These are phyloP conservation scores for Byssothecium circinans DNA, from an alignment of 2,329 filamentous ascomycete genomes.

Conservation along the genomic window DNA sequence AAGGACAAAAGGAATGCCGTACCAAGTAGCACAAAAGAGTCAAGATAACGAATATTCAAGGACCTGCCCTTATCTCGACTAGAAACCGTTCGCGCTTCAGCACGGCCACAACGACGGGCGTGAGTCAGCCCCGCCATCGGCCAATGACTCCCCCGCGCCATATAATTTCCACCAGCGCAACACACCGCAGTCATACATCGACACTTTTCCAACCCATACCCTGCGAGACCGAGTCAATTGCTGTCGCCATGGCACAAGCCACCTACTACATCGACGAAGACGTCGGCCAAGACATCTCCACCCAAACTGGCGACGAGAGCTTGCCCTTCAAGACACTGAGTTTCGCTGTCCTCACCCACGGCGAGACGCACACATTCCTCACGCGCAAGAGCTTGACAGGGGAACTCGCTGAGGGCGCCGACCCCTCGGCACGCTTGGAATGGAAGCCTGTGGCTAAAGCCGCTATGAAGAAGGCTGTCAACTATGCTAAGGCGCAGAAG, in stretches of 20 bases:
- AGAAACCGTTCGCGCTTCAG: conserved; percentile 29
- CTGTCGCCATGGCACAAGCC: conserved; percentile 40
- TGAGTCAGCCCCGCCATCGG: conserved; percentile 13
- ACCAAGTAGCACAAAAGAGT: no score
- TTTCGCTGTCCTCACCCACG: conserved; percentile 73
- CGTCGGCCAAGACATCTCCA: conserved; percentile 69
- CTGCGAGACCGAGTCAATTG: conserved; percentile 26
- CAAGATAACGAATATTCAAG: background rate
- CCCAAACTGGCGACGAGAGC: conserved; percentile 67
- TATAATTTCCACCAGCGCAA: conserved; percentile 28
- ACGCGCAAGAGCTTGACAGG: conserved; percentile 59
- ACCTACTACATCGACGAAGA: conserved; percentile 80
- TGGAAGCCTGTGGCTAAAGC: conserved; percentile 86
- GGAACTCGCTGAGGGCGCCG: conserved; percentile 49
- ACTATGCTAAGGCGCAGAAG: conserved; percentile 73
- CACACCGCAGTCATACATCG: conserved; percentile 3
- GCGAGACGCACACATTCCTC: conserved; percentile 65
- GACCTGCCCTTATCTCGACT: conserved; percentile 7
- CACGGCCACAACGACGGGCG: conserved; percentile 19
- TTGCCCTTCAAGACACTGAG: conserved; percentile 81
- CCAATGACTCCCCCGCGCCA: conserved; percentile 24
- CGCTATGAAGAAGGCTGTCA: conserved; percentile 81
- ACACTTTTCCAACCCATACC: conserved; percentile 10
- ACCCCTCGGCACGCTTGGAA: conserved; percentile 63
- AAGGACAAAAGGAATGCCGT: no score